Evolutionary conservation across 805 yeast species (phyloP), one percentile per base, ranked within the genome.

Genomic region (Ogataea ramenticola): DNA sequence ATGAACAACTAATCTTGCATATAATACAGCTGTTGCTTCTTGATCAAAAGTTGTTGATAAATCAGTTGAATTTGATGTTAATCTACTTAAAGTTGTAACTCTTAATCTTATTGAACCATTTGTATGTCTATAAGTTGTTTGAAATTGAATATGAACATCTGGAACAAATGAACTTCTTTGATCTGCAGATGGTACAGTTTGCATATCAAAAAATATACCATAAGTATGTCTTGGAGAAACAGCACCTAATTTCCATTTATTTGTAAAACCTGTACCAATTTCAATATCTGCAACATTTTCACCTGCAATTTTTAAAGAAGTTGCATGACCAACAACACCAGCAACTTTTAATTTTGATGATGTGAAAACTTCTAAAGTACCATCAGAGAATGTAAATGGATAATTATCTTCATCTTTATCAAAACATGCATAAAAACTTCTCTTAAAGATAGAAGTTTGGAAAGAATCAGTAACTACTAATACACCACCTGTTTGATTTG

Each of bases 11-110:
- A 91, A 76, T 60, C 98, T 75, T 1, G 97, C 84, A 82, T 91
- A 83, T 46, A 90, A 69, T 1, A 90, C 97, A 15, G 96, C 95
- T 3, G 99, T 96, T 12, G 97, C 96, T 66, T 93, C 98, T 71
- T 93, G 98, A 67, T 93, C 99, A 63, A 93, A 93, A n/a, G 93
- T 57, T 46, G 66, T 66, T 16, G 79, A 67, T 46, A 77, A 65
- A 40, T 73, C 77, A 36, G 76, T 77, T 22, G 72, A 65, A 40
- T 57, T 60, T 14, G 80, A 74, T 46, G 78, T 72, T 47, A 72
- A 61, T 59, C 79, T 71, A 45, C 72, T 69, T 46, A 93, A 73
- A 0, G 98, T 93, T 20, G 99, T 91, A 31, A 93, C 97, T 55
- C 97, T 79, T 47, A 87, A 70, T 57, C 97, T 77, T 59, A 78